phyloP scores from a whole-genome alignment of 352 stramenopile species.

The Phytophthora cactorum region DNA sequence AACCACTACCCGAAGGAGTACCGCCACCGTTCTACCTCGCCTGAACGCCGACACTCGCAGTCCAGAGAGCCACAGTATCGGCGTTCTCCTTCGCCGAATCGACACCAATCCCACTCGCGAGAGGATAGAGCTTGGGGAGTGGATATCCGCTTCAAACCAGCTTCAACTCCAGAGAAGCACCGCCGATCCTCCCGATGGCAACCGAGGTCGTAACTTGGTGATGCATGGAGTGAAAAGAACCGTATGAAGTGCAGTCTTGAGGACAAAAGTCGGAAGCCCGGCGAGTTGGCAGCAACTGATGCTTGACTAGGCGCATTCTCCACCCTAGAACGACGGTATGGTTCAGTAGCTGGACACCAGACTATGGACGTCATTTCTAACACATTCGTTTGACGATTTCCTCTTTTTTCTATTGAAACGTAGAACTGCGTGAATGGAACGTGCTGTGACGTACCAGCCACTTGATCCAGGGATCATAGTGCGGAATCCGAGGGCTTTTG shows the following conservation, averaged over 20 bases:
- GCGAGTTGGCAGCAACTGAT: background rate
- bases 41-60: constrained; percentile 28
- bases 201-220: constrained; percentile 26
- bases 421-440: background rate
- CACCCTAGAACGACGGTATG: constrained; percentile 1
- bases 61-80: constrained; percentile 23
- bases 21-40: constrained; percentile 21
- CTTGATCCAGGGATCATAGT: too few species aligned
- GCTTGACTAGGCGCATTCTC: background rate
- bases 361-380: background rate
- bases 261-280: background rate
- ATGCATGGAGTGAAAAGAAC: background rate
- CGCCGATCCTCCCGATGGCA: constrained; percentile 41
- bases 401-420: background rate
- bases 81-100: constrained; percentile 29
- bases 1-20: constrained; percentile 30
- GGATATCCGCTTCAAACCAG: constrained; percentile 24
- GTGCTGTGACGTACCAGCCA: background rate
- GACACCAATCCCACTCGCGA: constrained; percentile 30
- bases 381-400: background rate
- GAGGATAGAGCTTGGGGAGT: constrained; percentile 21
- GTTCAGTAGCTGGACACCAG: background rate
- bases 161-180: constrained; percentile 26
- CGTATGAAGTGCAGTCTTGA: background rate
- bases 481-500: too few species aligned